Evolutionary conservation across 2,329 filamentous ascomycete genomes (phyloP).

Genomic region (Chlorencoelia australis): DNA sequence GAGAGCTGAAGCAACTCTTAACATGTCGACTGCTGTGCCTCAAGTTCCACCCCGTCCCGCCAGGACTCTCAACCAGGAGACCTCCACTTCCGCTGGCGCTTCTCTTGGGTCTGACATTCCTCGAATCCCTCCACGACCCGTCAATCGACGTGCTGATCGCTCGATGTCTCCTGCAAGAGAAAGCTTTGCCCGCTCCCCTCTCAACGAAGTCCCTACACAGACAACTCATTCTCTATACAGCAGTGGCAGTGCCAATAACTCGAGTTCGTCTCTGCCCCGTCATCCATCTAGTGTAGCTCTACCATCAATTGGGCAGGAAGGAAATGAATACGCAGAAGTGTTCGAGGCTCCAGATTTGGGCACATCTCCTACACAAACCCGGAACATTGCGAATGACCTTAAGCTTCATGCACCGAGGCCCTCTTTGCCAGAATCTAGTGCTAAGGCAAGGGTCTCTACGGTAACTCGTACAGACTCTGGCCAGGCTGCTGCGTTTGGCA

Average conservation of each 20-base stretch:
- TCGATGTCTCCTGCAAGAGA: constrained; percentile 68
- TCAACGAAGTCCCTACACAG: constrained; percentile 58
- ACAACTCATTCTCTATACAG: constrained; percentile 30
- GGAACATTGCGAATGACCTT: constrained; percentile 69
- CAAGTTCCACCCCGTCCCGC: constrained; percentile 53
- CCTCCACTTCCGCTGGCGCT: constrained; percentile 28
- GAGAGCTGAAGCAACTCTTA: neutral
- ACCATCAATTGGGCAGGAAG: constrained; percentile 82
- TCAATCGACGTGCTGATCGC: constrained; percentile 54
- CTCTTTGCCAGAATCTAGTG: constrained; percentile 69
- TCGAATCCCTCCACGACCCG: constrained; percentile 69
- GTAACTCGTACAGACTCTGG: constrained; percentile 91
- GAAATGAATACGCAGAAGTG: constrained; percentile 71
- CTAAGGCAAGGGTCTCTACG: constrained; percentile 70
- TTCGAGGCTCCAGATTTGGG: constrained; percentile 37
- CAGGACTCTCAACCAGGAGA: constrained; percentile 36
- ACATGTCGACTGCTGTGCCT: constrained; percentile 26
- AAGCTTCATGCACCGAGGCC: constrained; percentile 85
- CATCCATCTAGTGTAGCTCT: constrained; percentile 69
- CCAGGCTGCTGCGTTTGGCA: constrained; percentile 72
- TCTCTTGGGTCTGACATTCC: constrained; percentile 42
- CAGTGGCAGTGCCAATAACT: constrained; percentile 30
- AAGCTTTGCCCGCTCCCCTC: constrained; percentile 73
- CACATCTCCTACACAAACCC: constrained; percentile 58
- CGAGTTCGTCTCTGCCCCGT: constrained; percentile 33